Base-by-base conservation (phyloP, 2,329 filamentous ascomycete species). In the Colletotrichum shisoi region DNA sequence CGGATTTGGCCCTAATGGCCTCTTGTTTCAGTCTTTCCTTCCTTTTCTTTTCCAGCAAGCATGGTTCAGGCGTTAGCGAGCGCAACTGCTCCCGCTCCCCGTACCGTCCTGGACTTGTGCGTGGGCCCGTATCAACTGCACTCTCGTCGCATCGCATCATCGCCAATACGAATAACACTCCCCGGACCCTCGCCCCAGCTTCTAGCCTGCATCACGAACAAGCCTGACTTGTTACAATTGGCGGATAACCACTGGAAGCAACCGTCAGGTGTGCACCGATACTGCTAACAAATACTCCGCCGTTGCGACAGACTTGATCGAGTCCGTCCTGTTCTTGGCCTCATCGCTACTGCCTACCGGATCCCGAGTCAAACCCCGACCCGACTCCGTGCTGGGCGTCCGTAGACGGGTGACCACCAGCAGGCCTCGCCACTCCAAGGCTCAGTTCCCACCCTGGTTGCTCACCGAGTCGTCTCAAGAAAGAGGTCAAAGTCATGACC, bases 11-110 rank as follows among this genome's bases (percentile, higher is more conserved):
- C 8, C 8, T 9, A 34, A 34, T 9, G 31, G 8, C 21, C 21
- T 56, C 15, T 27, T 67, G 60, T 64, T 67, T 64, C 64, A 64
- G 64, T 56, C 52, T 40, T 40, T 46, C 19, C 40, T 40, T 57
- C 59, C 58, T 45, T 62, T 52, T 39, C 7, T 15, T 34, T 49
- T 13, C 34, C 44, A 19, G n/a, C 13, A 21, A 48, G 31, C 40
- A 48, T 48, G 44, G 31, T 34, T 34, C 31, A 37, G 9, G 44
- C n/a, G 31, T n/a, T 3, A 21, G 44, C 31, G 19, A 46, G 31
- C 31, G 34, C n/a, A 46, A n/a, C 44, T 45, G 40, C 42, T 46
- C 27, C 54, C 42, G 40, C 42, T 31, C 17, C 54, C 42, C n/a
- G 42, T 57, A 13, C 54, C 54, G 42, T 46, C 24, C 11, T 34